These are phyloP conservation scores for Earliella scabrosa DNA, from an alignment of 1,284 basidiomycete species.

Conservation along the genomic window DNA sequence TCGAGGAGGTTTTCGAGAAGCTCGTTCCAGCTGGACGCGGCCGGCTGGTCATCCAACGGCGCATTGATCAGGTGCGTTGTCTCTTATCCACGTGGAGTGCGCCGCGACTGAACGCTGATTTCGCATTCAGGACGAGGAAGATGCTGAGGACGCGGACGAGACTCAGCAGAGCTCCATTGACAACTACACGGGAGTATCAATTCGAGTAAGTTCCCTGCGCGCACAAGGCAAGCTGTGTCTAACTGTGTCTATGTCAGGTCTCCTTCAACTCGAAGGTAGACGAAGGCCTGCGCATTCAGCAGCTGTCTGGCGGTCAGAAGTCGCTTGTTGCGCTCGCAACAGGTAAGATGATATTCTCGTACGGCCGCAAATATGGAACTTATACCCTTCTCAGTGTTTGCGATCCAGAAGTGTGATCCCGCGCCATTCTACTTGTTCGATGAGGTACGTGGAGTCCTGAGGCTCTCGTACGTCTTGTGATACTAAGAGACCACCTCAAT, in stretches of 20 bases:
- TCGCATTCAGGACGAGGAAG: constrained; percentile 71
- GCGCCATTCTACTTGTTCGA: constrained; percentile 99
- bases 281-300: constrained; percentile 95
- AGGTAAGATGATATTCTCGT: constrained; percentile 48
- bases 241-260: constrained; percentile 54
- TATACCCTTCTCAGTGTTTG: constrained; percentile 74
- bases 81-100: neutral
- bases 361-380: neutral
- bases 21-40: constrained; percentile 96
- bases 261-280: constrained; percentile 99
- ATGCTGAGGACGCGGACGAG: constrained; percentile 68
- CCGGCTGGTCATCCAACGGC: constrained; percentile 88
- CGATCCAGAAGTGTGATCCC: constrained; percentile 99
- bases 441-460: constrained; percentile 59
- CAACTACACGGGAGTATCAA: constrained; percentile 96
- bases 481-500: neutral
- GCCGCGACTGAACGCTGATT: too few species aligned
- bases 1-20: constrained; percentile 96
- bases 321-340: constrained; percentile 95
- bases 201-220: constrained; percentile 54
- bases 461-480: neutral
- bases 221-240: neutral
- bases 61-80: constrained; percentile 81
- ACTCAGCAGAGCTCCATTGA: constrained; percentile 81
- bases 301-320: constrained; percentile 97